These are phyloP conservation scores for Hymenoscyphus repandus DNA, from an alignment of 2,329 filamentous ascomycete species.

Conservation along the genomic window DNA sequence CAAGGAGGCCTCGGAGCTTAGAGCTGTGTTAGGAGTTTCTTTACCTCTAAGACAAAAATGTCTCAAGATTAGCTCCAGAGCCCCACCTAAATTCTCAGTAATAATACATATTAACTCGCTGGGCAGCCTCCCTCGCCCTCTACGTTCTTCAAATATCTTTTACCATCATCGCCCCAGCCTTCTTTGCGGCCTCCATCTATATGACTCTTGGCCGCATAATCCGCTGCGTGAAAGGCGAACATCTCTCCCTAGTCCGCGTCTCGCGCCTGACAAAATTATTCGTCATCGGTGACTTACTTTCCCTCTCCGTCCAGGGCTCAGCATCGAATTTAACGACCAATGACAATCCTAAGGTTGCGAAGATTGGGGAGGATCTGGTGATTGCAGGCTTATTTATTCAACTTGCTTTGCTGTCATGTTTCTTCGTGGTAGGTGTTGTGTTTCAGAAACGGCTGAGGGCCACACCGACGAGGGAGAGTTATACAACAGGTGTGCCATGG, in stretches of 20 bases:
- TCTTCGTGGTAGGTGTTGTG: constrained; percentile 40
- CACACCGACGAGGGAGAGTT: constrained; percentile 14
- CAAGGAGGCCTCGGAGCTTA: too few species aligned
- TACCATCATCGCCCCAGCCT: constrained; percentile 35
- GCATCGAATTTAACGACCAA: constrained; percentile 31
- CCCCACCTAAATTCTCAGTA: too few species aligned
- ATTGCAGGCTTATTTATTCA: constrained; percentile 52
- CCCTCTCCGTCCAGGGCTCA: constrained; percentile 44
- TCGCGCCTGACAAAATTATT: constrained; percentile 49
- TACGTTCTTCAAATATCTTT: constrained; percentile 34
- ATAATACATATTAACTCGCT: too few species aligned
- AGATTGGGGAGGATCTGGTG: constrained; percentile 47
- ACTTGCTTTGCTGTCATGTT: constrained; percentile 51
- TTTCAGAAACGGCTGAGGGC: constrained; percentile 17
- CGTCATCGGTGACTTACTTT: constrained; percentile 48
- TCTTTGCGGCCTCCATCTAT: constrained; percentile 35
- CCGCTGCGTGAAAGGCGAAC: constrained; percentile 29
- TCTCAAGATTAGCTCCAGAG: too few species aligned
- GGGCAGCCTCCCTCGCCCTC: constrained; percentile 20
- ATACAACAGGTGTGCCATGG: constrained; percentile 20
- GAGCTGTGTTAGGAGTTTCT: too few species aligned
- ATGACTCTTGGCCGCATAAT: constrained; percentile 29
- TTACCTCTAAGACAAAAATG: too few species aligned
- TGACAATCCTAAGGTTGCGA: constrained; percentile 20
- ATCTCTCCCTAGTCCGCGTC: constrained; percentile 34